A percentile compares a stretch with the other conserved stretches of the same genome.
Evolutionary conservation across 805 yeast species (phyloP).

Genomic region (Helenozyma rhizophorensis): DNA sequence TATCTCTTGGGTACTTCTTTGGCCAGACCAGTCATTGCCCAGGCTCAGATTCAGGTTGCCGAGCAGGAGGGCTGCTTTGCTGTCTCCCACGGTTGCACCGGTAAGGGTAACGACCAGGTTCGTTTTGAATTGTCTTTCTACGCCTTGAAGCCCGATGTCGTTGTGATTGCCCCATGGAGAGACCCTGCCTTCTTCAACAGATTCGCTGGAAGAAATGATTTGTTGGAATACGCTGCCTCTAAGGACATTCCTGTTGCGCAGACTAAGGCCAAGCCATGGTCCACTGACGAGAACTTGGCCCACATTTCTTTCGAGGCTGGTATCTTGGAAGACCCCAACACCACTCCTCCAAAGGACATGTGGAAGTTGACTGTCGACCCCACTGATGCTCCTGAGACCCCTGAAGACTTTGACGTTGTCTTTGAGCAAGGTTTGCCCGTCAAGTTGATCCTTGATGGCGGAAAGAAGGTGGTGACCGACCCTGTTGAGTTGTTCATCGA

Average conservation of each 20-base stretch:
- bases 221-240: conserved; percentile 87
- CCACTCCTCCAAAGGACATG: conserved; percentile 99
- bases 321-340: conserved; percentile 96
- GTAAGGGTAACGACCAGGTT: conserved; percentile 99
- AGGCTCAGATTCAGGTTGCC: conserved; percentile 97
- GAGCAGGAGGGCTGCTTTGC: conserved; percentile 98
- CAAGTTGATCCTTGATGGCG: conserved; percentile 68
- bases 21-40: conserved; percentile 98
- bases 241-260: conserved; percentile 94
- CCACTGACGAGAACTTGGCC: conserved; percentile 98
- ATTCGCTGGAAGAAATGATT: conserved; percentile 97
- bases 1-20: conserved; percentile 94
- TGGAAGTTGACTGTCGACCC: conserved; percentile 99
- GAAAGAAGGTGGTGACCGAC: conserved; percentile 61
- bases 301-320: conserved; percentile 99
- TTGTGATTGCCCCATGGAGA: conserved; percentile 99
- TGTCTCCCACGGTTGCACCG: conserved; percentile 98
- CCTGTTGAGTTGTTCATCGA: conserved; percentile 90
- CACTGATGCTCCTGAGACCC: conserved; percentile 86
- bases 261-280: conserved; percentile 99
- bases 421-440: conserved; percentile 86
- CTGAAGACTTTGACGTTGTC: conserved; percentile 81
- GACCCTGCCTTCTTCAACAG: conserved; percentile 90
- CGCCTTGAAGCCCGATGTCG: conserved; percentile 95
- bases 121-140: conserved; percentile 96